Evolutionary conservation across 345 rosid genomes (phyloP).

Genomic region (Fremontodendron californicum): DNA sequence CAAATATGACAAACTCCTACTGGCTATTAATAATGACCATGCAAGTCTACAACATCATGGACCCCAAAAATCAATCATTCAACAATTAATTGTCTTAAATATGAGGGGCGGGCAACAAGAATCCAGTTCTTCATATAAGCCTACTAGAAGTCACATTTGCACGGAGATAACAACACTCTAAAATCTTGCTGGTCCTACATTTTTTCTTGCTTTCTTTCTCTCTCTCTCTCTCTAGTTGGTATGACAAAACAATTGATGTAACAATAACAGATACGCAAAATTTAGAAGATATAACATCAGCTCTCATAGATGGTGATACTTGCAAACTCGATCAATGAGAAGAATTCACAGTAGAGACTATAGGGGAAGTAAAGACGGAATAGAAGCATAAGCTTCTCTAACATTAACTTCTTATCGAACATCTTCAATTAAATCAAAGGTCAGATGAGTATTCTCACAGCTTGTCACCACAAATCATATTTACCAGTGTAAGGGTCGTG

Average conservation of each 20-base stretch:
- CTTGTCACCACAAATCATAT: neutral
- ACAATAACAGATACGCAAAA: neutral
- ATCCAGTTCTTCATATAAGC: conserved; percentile 3
- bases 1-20: neutral
- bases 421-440: neutral
- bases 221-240: conserved; percentile 5
- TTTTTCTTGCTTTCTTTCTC: neutral
- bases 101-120: conserved; percentile 13
- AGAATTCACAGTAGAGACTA: neutral
- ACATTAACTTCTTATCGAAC: neutral
- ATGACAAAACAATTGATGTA: neutral
- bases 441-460: neutral
- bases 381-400: neutral
- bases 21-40: conserved; percentile 3
- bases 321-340: neutral
- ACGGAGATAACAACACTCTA: conserved; percentile 13
- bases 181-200: conserved; percentile 11
- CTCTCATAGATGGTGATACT: neutral
- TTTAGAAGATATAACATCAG: conserved; percentile 3
- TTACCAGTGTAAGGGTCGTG: neutral
- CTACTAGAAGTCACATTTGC: neutral
- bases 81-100: conserved; percentile 18
- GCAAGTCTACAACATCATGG: conserved; percentile 7
- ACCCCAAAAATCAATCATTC: conserved; percentile 20
- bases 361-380: neutral